phyloP scores from a whole-genome alignment of 495 filamentous ascomycete species.

The Penicillium salamii region DNA sequence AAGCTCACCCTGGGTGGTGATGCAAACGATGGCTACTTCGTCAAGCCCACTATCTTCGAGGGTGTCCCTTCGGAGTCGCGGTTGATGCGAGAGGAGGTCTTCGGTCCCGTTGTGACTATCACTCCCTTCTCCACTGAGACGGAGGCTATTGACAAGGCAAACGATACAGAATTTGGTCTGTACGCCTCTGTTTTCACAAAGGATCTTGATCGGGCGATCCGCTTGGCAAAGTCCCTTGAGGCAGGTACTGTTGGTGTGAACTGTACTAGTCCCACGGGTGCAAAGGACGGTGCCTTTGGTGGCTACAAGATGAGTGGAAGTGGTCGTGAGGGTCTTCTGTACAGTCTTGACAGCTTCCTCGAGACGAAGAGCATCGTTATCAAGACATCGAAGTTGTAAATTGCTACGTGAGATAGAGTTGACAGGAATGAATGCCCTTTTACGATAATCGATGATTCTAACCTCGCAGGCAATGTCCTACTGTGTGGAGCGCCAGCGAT shows the following conservation, averaged over 20 bases:
- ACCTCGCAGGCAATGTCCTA: too few relatives aligned
- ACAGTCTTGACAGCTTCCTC: conserved; percentile 48
- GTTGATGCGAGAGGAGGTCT: conserved; percentile 71
- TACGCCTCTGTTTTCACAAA: conserved; percentile 79
- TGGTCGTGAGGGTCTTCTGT: conserved; percentile 58
- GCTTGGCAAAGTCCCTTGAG: conserved; percentile 31
- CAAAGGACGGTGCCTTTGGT: conserved; percentile 70
- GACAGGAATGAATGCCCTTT: too few relatives aligned
- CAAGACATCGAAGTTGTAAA: conserved; percentile 8
- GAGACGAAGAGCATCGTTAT: conserved; percentile 48
- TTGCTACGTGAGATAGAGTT: too few relatives aligned
- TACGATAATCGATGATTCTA: too few relatives aligned
- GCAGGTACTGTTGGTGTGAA: conserved; percentile 83
- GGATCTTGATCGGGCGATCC: conserved; percentile 57
- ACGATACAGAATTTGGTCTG: conserved; percentile 80
- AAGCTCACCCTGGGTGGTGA: conserved; percentile 68
- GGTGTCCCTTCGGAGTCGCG: conserved; percentile 60
- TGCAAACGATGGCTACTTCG: conserved; percentile 58
- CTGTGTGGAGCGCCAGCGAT: too few relatives aligned
- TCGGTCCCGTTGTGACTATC: conserved; percentile 85
- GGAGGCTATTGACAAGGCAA: conserved; percentile 76
- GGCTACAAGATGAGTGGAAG: conserved; percentile 92
- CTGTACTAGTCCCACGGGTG: conserved; percentile 59
- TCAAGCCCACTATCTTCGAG: conserved; percentile 70
- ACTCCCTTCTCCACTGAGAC: conserved; percentile 75